phyloP scores from a whole-genome alignment of 2,329 filamentous ascomycete genomes.

The Ophiostoma pallidulum region DNA sequence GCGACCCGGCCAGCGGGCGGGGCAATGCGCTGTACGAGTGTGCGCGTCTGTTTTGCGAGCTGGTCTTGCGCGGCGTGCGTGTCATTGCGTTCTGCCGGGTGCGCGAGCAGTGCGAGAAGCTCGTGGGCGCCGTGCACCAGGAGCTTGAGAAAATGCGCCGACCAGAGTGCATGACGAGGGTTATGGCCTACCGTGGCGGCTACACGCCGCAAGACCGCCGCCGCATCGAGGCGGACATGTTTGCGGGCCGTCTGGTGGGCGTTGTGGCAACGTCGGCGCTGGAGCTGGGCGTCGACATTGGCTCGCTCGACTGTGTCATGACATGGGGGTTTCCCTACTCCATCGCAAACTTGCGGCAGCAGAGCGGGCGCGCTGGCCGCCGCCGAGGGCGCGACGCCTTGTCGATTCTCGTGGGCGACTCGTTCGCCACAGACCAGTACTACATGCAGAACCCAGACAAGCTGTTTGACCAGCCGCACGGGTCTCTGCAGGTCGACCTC shows the following conservation, averaged over 20 bases:
- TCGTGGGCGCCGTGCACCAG: conserved; percentile 69
- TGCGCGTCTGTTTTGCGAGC: conserved; percentile 81
- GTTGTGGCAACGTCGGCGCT: conserved; percentile 91
- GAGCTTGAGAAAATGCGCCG: conserved; percentile 67
- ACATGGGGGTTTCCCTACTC: conserved; percentile 94
- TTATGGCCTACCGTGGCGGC: conserved; percentile 93
- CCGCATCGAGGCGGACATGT: conserved; percentile 90
- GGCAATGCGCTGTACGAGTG: conserved; percentile 76
- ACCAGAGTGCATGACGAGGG: conserved; percentile 62
- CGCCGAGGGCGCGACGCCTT: conserved; percentile 88
- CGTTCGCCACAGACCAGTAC: conserved; percentile 84
- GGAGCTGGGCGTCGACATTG: conserved; percentile 92
- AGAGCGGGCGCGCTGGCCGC: conserved; percentile 84
- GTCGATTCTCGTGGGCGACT: conserved; percentile 80
- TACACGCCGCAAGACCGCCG: conserved; percentile 88
- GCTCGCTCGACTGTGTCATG: conserved; percentile 83
- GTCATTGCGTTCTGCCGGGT: conserved; percentile 91
- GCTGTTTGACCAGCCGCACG: conserved; percentile 85
- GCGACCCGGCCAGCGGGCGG: conserved; percentile 76
- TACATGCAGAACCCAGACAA: conserved; percentile 97
- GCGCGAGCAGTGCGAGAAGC: conserved; percentile 76
- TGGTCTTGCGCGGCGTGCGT: conserved; percentile 78
- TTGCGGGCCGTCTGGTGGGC: conserved; percentile 83
- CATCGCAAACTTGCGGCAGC: conserved; percentile 87
- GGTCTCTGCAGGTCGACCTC: conserved; percentile 83